These are phyloP conservation scores for Penicillium verhagenii DNA, from an alignment of 495 filamentous ascomycete genomes.

Conservation along the genomic window DNA sequence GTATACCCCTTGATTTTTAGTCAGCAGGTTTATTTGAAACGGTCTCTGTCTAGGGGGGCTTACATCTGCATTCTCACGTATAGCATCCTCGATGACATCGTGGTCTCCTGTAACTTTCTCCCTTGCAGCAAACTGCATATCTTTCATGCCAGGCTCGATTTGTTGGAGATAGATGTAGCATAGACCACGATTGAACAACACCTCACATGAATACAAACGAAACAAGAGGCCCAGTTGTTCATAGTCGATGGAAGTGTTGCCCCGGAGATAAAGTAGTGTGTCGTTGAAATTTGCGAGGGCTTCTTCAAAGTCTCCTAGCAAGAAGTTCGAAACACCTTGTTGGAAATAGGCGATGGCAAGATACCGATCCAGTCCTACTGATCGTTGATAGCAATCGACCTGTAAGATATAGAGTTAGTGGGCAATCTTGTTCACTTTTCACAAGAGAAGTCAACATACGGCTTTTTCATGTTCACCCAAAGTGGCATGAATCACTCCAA, in stretches of 20 bases:
- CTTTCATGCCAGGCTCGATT: conserved; percentile 83
- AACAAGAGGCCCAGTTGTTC: conserved; percentile 95
- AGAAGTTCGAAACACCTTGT: conserved; percentile 96
- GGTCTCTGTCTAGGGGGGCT: conserved; percentile 9
- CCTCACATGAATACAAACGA: conserved; percentile 96
- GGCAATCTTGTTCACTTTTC: not conserved
- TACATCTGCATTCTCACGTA: conserved; percentile 89
- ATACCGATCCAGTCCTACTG: conserved; percentile 86
- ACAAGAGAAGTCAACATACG: conserved; percentile 55
- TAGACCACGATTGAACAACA: conserved; percentile 94
- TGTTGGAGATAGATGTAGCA: conserved; percentile 98
- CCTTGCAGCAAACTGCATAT: conserved; percentile 88
- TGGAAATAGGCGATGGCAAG: conserved; percentile 98
- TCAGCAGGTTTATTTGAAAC: conserved; percentile 2
- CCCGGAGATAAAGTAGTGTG: conserved; percentile 88
- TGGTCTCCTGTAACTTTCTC: conserved; percentile 95
- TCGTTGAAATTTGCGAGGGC: conserved; percentile 99
- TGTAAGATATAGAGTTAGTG: conserved; percentile 34
- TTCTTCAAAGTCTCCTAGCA: conserved; percentile 96
- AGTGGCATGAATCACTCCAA: conserved; percentile 96
- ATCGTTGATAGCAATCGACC: conserved; percentile 94
- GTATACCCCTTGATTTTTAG: conserved; percentile 77
- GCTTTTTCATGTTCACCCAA: conserved; percentile 95
- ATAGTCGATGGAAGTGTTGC: conserved; percentile 97
- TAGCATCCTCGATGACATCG: conserved; percentile 96